Base-by-base conservation (phyloP, 148 eudicot genomes). In the Hydrangea macrophylla region DNA sequence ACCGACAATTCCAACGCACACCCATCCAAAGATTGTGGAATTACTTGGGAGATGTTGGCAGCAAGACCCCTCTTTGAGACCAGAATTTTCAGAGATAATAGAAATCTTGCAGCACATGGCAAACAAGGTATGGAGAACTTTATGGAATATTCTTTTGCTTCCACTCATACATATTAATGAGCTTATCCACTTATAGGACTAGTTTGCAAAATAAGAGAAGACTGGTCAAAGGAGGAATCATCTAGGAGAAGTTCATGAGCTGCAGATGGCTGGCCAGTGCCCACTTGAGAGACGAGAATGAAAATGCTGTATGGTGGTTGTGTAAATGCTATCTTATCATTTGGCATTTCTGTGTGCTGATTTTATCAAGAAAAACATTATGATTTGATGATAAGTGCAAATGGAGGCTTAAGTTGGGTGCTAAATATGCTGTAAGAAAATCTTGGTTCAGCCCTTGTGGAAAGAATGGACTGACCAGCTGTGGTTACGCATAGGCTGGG, bases 31-130 rank as follows among this genome's bases (percentile, higher is more conserved):
- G 71, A 50, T 80, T 32, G 73, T 69, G 37, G 80, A 69, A 44
- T 64, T 83, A 75, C 84, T 83, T 7, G 80, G 75, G 60, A 65
- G 62, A 30, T 83, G 87, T 59, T 83, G 87, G 87, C 80, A 74
- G 63, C 82, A 75, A 76, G 80, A 76, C 23, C 87, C 82, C 58
- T 50, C 63, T 66, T 59, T 64, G 62, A 69, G 87, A 68, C 87
- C 87, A 54, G 78, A 83, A 15, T 83, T 83, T 62, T 75, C 84
- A 10, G 74, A 80, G 48, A 80, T 83, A 42, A 69, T 62, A n/a
- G 78, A 72, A 30, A 77, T 80, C 50, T 74, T 83, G 80, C 73
- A 65, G 56, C 32, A 63, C 42, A 75, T 80, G 32, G 64, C 68
- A n/a, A 65, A 65, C 30, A 67, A 56, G 84, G 87, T 83, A 78